These are phyloP conservation scores for Verbena officinalis DNA, from an alignment of 257 asterid species.

Conservation along the genomic window DNA sequence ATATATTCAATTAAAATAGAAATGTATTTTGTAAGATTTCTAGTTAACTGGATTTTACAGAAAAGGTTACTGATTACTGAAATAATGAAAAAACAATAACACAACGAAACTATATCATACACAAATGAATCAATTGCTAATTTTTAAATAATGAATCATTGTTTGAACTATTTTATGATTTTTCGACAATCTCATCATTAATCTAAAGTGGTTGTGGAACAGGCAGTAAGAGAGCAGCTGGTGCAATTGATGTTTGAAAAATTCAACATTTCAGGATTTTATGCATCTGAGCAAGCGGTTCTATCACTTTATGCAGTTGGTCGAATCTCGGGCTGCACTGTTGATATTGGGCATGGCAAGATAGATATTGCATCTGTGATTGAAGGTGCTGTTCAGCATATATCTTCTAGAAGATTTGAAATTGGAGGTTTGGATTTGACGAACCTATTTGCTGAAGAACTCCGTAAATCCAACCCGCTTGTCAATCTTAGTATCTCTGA, in stretches of 20 bases:
- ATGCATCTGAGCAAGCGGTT: slow-evolving; percentile 95
- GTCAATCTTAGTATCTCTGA: slow-evolving; percentile 63
- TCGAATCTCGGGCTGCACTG: slow-evolving; percentile 92
- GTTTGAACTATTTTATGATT: background rate
- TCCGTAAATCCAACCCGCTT: slow-evolving; percentile 68
- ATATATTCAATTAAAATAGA: too few relatives aligned
- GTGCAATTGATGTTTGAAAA: slow-evolving; percentile 97
- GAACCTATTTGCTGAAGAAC: slow-evolving; percentile 64
- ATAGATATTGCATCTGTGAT: slow-evolving; percentile 96
- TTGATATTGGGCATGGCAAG: slow-evolving; percentile 92
- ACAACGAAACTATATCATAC: too few relatives aligned
- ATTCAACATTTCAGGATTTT: slow-evolving; percentile 88
- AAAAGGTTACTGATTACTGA: too few relatives aligned
- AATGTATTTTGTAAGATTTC: too few relatives aligned
- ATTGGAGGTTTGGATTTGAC: slow-evolving; percentile 89
- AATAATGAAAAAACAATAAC: too few relatives aligned
- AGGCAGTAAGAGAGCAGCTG: slow-evolving; percentile 89
- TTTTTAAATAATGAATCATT: too few relatives aligned
- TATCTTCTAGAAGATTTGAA: slow-evolving; percentile 93
- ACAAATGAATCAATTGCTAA: too few relatives aligned
- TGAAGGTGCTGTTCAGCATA: slow-evolving; percentile 97
- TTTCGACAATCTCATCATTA: slow-evolving; percentile 21
- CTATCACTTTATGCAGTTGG: slow-evolving; percentile 94
- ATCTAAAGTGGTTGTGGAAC: slow-evolving; percentile 28
- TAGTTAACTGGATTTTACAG: too few relatives aligned